Base-by-base conservation (phyloP, 805 yeast genomes). In the Kazachstania psychrophila region DNA sequence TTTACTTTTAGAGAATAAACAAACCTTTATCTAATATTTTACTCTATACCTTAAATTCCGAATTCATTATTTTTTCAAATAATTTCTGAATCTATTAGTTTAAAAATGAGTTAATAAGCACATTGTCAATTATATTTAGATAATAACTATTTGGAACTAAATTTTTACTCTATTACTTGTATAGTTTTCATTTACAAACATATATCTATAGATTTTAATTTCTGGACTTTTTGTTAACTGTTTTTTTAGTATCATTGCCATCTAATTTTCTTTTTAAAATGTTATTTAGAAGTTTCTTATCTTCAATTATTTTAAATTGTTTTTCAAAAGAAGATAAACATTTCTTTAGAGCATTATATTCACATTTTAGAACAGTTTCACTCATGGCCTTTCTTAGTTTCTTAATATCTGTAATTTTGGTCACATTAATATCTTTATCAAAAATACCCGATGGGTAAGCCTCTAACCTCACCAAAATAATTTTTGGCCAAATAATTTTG, bases 281-380 rank as follows among this genome's bases (percentile, higher is more conserved):
- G 48, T 77, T 77, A 37, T 73, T 66, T 31, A 77, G 54, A 30
- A 80, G 52, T 52, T 77, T 79, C 2, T 65, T 72, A 58, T 80
- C 87, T 5, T 70, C 73, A 23, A 81, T 70, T 22, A 70, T 41
- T 35, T 57, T 60, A 44, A 64, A 72, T 10, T 60, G 53, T 9
- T 42, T 43, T 3, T 42, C 41, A 12, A 64, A 34, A 4, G 49
- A 31, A 8, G 43, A 44, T 20, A 46, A 13, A 45, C 77, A 65
- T 31, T 56, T 58, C 35, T 58, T 56, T 16, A 82, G 54, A 2
- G 83, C 68, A 12, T 58, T 50, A 31, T 66, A 65, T 52, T 82
- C 94, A 19, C 77, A 69, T 34, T 62, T 64, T 22, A 79, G 51
- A 0, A 80, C 80, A 24, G 71, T 61, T 17, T 64, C 52, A 1